phyloP scores from a whole-genome alignment of 2,329 filamentous ascomycete genomes.

The Botrytis medusae region DNA sequence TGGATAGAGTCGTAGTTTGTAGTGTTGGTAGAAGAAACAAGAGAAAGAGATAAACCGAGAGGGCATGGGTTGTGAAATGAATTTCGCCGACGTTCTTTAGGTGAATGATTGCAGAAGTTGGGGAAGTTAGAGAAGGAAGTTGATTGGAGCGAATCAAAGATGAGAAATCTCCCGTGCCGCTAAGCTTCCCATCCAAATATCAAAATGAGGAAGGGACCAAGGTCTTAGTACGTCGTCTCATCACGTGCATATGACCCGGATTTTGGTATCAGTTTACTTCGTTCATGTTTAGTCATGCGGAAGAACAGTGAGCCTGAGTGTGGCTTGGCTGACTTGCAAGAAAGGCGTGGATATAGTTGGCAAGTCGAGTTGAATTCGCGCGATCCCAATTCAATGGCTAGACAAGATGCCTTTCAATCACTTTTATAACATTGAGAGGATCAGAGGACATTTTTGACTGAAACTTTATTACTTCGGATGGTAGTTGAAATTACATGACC shows the following conservation, averaged over 20 bases:
- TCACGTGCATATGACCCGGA: background rate
- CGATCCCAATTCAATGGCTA: background rate
- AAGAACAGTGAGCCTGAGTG: background rate
- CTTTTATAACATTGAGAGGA: background rate
- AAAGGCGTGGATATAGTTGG: background rate
- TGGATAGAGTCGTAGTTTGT: background rate
- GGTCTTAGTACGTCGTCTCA: background rate
- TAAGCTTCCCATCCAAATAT: background rate
- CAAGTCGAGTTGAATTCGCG: background rate
- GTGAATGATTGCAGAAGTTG: background rate
- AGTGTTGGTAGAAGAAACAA: background rate
- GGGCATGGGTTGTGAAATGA: background rate
- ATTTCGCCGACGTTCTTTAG: background rate
- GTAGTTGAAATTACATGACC: background rate
- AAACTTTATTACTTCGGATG: background rate
- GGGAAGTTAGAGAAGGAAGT: background rate
- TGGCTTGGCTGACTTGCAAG: background rate
- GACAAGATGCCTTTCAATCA: background rate
- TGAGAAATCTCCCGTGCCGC: background rate
- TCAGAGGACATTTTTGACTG: background rate
- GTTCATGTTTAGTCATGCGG: background rate
- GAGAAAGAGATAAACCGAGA: background rate
- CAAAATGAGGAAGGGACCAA: conserved; percentile 11
- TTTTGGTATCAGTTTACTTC: background rate
- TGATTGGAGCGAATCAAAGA: background rate